Conservation (phyloP, 352 stramenopile species). For the Pythium diclinum region DNA sequence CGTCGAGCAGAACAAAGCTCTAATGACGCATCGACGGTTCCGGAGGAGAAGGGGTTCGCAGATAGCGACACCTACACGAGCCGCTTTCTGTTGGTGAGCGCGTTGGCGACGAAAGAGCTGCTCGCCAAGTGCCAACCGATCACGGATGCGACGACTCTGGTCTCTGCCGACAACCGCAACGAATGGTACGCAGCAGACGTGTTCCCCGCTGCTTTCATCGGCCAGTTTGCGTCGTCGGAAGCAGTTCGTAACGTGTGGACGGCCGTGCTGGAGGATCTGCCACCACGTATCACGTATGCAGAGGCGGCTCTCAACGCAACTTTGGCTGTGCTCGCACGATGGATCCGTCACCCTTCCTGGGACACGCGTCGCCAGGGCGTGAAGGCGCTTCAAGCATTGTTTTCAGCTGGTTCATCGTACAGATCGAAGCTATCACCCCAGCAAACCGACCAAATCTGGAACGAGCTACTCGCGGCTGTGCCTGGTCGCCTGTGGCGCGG, state of each 20-base stretch:
- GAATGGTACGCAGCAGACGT: slow-evolving; percentile 66
- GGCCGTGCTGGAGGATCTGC: slow-evolving; percentile 60
- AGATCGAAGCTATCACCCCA: slow-evolving; percentile 36
- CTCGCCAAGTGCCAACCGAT: slow-evolving; percentile 58
- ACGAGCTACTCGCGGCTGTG: slow-evolving; percentile 44
- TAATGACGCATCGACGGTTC: not conserved
- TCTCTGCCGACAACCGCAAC: slow-evolving; percentile 41
- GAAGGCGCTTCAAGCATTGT: slow-evolving; percentile 58
- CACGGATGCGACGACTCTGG: slow-evolving; percentile 32
- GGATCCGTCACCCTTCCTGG: slow-evolving; percentile 71
- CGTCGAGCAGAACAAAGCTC: slow-evolving; percentile 9
- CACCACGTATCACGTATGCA: slow-evolving; percentile 57
- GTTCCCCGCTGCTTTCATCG: slow-evolving; percentile 72
- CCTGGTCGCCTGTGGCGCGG: slow-evolving; percentile 72
- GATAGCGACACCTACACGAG: slow-evolving; percentile 38
- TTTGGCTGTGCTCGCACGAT: slow-evolving; percentile 38
- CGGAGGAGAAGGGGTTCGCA: slow-evolving; percentile 7
- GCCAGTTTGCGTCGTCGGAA: slow-evolving; percentile 55
- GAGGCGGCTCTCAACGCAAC: slow-evolving; percentile 42
- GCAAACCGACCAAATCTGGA: slow-evolving; percentile 53
- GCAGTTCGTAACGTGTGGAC: slow-evolving; percentile 52
- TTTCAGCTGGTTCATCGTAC: slow-evolving; percentile 40
- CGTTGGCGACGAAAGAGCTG: slow-evolving; percentile 64
- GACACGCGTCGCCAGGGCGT: slow-evolving; percentile 70
- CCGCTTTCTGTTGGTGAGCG: slow-evolving; percentile 68